Conservation (phyloP, 2,329 filamentous ascomycete species). For the Xylogone sp. region DNA sequence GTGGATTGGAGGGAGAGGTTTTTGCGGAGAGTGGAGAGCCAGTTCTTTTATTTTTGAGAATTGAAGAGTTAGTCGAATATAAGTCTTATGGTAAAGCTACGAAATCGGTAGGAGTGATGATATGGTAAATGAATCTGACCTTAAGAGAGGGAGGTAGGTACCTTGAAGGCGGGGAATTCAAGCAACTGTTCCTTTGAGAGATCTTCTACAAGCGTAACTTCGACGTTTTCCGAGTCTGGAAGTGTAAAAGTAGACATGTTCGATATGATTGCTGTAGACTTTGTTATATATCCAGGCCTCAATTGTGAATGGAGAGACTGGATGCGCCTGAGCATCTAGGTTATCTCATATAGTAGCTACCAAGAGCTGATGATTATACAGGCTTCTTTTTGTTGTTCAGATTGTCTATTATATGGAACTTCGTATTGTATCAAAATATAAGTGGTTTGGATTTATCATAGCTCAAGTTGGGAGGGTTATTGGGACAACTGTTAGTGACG, state of each 20-base stretch:
- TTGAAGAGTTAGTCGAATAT: too few relatives aligned
- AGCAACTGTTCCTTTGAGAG: constrained; percentile 42
- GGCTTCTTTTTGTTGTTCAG: too few relatives aligned
- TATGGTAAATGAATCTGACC: too few relatives aligned
- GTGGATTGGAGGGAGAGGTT: constrained; percentile 32
- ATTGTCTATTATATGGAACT: too few relatives aligned
- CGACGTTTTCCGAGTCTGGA: constrained; percentile 31
- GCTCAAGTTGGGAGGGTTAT: neutral
- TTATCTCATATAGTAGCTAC: too few relatives aligned
- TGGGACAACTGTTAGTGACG: neutral
- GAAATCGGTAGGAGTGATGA: too few relatives aligned
- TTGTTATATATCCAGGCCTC: neutral
- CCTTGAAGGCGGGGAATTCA: constrained; percentile 47
- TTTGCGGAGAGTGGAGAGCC: constrained; percentile 16
- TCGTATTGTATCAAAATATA: neutral
- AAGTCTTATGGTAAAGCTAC: too few relatives aligned
- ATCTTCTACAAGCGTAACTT: constrained; percentile 40
- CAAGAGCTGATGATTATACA: too few relatives aligned
- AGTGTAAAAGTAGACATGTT: constrained; percentile 18
- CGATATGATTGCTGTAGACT: neutral
- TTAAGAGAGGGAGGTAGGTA: too few relatives aligned
- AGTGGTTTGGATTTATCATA: neutral
- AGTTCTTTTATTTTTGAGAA: constrained; percentile 14
- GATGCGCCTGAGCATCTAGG: neutral
- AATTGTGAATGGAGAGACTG: neutral